A percentile compares a stretch with the other conserved stretches of the same genome.
These are phyloP conservation scores for Solanum chacoense DNA, from an alignment of 305 asterid genomes.

Conservation along the genomic window DNA sequence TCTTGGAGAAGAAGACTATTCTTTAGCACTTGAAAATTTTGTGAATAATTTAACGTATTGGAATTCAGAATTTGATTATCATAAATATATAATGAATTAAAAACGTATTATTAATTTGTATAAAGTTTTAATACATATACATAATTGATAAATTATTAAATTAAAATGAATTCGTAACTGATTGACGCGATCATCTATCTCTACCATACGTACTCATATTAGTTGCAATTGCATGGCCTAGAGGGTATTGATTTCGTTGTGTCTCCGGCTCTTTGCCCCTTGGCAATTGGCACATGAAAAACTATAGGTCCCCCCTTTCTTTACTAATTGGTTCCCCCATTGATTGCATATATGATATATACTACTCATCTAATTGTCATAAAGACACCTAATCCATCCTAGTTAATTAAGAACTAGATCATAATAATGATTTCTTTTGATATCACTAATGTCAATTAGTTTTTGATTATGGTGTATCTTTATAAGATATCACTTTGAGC, in stretches of 20 bases:
- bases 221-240: not conserved
- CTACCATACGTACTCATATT: not conserved
- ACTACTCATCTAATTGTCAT: not conserved
- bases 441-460: not conserved
- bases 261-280: not conserved
- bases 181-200: not conserved
- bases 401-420: not conserved
- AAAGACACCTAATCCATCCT: not conserved
- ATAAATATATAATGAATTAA: not conserved
- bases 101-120: not conserved
- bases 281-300: not conserved
- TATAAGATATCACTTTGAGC: not conserved
- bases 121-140: not conserved
- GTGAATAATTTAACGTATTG: not conserved
- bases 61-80: not conserved
- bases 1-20: not conserved
- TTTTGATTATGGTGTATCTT: not conserved
- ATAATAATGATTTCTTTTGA: not conserved
- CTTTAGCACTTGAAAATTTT: not conserved
- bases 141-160: not conserved
- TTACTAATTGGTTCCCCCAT: not conserved
- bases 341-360: not conserved
- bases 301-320: not conserved
- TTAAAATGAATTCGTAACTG: not conserved
- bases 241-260: not conserved